Evolutionary conservation across 192 early-diverging fungal species (phyloP), one percentile per base, ranked within the genome.

Genomic region (Entomortierella chlamydospora): DNA sequence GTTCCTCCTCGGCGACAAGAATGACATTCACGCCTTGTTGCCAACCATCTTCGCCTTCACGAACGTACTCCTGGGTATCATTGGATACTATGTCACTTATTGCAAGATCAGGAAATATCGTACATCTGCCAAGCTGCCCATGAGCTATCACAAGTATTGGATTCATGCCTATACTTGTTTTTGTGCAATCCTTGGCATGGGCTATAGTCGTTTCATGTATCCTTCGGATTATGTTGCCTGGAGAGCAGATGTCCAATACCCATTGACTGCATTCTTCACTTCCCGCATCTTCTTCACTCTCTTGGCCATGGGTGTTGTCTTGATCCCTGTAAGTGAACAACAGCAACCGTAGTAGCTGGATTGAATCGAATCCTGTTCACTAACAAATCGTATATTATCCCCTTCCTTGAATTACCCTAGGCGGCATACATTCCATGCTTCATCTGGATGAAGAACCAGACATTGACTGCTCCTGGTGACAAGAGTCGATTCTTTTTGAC

Each of bases 1-100:
- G 76, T 79, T 70, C 22, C 31, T 79, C 39, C 76, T 79, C 52
- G 76, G 76, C 13, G 76, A 79, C 63, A 79, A 79, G 76, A 79
- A 79, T 25, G 76, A 79, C 18, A 79, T 79, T 57, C 76, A 70
- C 50, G 76, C 76, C 18, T 56, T 79, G 31, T 29, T 79, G 20
- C 76, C 76, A 0, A 79, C 76, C 13, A 37, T 79, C 62, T 79
- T 79, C 70, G 67, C 76, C 12, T 79, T 79, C 33, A 79, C 76
- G 10, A 79, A 79, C n/a, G 68, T 79, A 0, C 68, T 79, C 11
- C 30, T 79, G 15, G 76, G 76, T 4, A 79, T 79, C 50, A 79
- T 79, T 51, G 76, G 76, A 10, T 79, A 79, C 26, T 79, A 79
- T 61, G 28, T 79, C 5, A 79, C 76, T 5, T 79, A 79, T 52